Base-by-base conservation (phyloP, 2,329 filamentous ascomycete genomes). In the Ophiostoma quercus region DNA sequence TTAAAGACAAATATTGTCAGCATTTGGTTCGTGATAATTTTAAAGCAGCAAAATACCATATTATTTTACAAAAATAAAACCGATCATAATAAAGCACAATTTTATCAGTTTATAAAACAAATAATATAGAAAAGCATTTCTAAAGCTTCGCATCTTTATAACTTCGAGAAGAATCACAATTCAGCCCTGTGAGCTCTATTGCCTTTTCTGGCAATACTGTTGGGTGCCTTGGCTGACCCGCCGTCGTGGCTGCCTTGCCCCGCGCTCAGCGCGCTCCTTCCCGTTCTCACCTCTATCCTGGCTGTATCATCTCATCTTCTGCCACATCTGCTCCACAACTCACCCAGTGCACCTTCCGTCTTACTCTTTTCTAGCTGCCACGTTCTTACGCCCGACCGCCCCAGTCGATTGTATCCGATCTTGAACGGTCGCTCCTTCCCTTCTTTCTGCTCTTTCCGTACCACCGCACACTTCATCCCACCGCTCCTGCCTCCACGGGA, bases 191-290 rank as follows among this genome's bases (percentile, higher is more conserved):
- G 25, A 34, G 57, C 57, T n/a, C 5, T 57, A 34, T 2, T 62
- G 8, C 57, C 12, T 14, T 54, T 57, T 57, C 11, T 25, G 22
- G 51, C 8, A 22, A 12, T 25, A 25, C 51, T 29, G 51, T 25
- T 57, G 51, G 51, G 25, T 63, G 25, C 57, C 57, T 63, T 34
- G 60, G 19, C 32, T 63, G 60, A 63, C 60, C 29, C 32, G 32
- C 32, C 4, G 47, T 54, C 47, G 8, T 22, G 22, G 47, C 47
- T 57, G 51, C 51, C 47, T 67, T 25, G 32, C 32, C 62, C 34
- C 51, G 37, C 47, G 37, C 25, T 14, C n/a, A 57, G 62, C 37
- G 37, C 60, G 9, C 67, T 54, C 68, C 68, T 69, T 66, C 54
- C 67, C 43, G 43, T 47, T 47, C 16, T n/a, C 43, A 47, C 41